Conservation (phyloP, 2,329 filamentous ascomycete species). For the Leptographium procerum region DNA sequence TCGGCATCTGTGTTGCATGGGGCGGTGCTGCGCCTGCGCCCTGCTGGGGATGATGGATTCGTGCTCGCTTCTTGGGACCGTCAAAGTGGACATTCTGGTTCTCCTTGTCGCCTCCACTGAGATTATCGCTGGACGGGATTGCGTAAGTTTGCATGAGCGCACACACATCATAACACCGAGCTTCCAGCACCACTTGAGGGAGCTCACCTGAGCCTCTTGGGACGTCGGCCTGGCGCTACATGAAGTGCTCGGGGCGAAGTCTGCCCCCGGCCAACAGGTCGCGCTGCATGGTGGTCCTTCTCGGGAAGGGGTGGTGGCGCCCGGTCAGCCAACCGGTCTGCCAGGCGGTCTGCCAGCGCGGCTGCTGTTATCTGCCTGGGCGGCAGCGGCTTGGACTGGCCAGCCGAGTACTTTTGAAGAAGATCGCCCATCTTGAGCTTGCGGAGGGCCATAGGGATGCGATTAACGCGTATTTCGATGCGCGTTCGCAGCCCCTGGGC, state of each 20-base stretch:
- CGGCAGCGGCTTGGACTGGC: slow-evolving; percentile 27
- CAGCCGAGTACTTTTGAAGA: slow-evolving; percentile 35
- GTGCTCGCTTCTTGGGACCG: slow-evolving; percentile 58
- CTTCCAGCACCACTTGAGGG: not conserved
- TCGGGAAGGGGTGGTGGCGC: slow-evolving; percentile 35
- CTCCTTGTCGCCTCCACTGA: slow-evolving; percentile 61
- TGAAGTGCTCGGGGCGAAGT: slow-evolving; percentile 1
- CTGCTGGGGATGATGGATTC: slow-evolving; percentile 29
- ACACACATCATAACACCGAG: too few species aligned
- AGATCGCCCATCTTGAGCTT: slow-evolving; percentile 76
- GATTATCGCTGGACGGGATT: slow-evolving; percentile 48
- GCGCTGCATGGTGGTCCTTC: slow-evolving; percentile 28
- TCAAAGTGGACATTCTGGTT: slow-evolving; percentile 50
- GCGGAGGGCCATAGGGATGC: slow-evolving; percentile 71
- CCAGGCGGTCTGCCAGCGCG: slow-evolving; percentile 14
- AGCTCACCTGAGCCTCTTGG: slow-evolving; percentile 43
- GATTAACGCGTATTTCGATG: slow-evolving; percentile 86
- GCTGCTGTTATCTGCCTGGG: slow-evolving; percentile 14
- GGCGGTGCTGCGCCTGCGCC: slow-evolving; percentile 8
- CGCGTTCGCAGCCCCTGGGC: slow-evolving; percentile 74
- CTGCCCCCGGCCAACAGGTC: not conserved
- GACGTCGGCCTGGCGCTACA: slow-evolving; percentile 17
- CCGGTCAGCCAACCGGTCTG: slow-evolving; percentile 15
- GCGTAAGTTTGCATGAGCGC: not conserved
- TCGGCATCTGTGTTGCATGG: not conserved